Evolutionary conservation across 73 alveolate genomes (phyloP).

Genomic region (Paramecium caudatum): DNA sequence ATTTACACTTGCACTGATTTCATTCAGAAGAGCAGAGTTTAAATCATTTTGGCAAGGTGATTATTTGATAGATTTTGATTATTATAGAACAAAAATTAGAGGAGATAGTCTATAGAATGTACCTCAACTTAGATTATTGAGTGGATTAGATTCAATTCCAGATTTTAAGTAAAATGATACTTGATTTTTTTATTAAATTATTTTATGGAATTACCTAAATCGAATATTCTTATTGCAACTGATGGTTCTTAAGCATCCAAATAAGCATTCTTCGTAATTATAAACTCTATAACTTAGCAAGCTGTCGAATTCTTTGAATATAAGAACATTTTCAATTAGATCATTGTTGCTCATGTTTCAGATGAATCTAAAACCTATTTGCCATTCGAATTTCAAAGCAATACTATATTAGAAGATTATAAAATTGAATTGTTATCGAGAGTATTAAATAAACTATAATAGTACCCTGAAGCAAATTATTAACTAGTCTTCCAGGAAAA

Average conservation of each 20-base stretch:
- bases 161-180: background rate
- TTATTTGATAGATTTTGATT: background rate
- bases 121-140: background rate
- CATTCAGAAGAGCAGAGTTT: conserved; percentile 49
- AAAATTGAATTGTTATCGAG: conserved; percentile 58
- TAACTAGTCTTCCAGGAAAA: conserved; percentile 68
- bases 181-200: background rate
- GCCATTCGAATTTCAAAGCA: conserved; percentile 66
- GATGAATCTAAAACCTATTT: conserved; percentile 66
- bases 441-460: background rate
- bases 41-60: conserved; percentile 13
- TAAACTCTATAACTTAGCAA: conserved; percentile 17
- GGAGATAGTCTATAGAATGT: background rate
- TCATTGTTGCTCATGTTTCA: conserved; percentile 68
- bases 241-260: conserved; percentile 70
- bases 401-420: conserved; percentile 70
- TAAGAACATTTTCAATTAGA: conserved; percentile 62
- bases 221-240: conserved; percentile 54
- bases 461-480: conserved; percentile 73
- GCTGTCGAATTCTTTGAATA: conserved; percentile 71
- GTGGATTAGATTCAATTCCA: background rate
- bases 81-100: background rate
- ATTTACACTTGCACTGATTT: background rate
- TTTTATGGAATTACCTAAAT: conserved; percentile 35
- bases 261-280: conserved; percentile 40